A percentile compares a stretch with the other conserved stretches of the same genome.
These are phyloP conservation scores for Chrysochromulina parva DNA, from an alignment of 78 protist genomes.

Conservation along the genomic window DNA sequence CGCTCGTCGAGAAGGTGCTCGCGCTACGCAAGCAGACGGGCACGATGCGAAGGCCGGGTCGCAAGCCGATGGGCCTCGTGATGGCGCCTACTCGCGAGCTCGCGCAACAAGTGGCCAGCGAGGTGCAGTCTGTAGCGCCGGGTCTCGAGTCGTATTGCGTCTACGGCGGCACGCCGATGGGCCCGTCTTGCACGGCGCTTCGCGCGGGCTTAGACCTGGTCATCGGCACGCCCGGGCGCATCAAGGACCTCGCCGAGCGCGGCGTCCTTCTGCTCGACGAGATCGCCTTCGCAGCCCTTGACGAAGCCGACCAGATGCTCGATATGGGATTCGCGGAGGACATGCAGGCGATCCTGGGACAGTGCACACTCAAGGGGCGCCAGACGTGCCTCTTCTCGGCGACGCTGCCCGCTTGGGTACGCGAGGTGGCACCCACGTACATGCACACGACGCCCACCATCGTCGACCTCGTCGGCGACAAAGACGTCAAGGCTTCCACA, in stretches of 20 bases:
- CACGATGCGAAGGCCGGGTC: not conserved
- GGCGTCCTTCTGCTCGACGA: not conserved
- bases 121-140: not conserved
- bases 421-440: conserved; percentile 17
- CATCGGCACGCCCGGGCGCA: conserved; percentile 60
- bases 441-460: not conserved
- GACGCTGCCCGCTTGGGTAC: conserved; percentile 66
- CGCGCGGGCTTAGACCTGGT: conserved; percentile 34
- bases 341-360: not conserved
- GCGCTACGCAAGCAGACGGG: too few relatives aligned
- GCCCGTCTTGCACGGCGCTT: not conserved
- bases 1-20: conserved; percentile 27
- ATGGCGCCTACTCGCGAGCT: conserved; percentile 67
- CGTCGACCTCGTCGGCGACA: conserved; percentile 13
- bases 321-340: conserved; percentile 34
- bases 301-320: conserved; percentile 62
- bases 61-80: conserved; percentile 37
- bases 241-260: conserved; percentile 45
- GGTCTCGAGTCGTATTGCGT: not conserved
- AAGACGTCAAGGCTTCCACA: not conserved
- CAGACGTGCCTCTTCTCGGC: conserved; percentile 77
- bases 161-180: conserved; percentile 23
- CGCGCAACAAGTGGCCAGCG: conserved; percentile 51
- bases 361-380: conserved; percentile 22
- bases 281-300: conserved; percentile 36